Evolutionary conservation across 192 early-diverging fungal genomes (phyloP), one percentile per base, ranked within the genome.

Genomic region (Entomortierella parvispora): DNA sequence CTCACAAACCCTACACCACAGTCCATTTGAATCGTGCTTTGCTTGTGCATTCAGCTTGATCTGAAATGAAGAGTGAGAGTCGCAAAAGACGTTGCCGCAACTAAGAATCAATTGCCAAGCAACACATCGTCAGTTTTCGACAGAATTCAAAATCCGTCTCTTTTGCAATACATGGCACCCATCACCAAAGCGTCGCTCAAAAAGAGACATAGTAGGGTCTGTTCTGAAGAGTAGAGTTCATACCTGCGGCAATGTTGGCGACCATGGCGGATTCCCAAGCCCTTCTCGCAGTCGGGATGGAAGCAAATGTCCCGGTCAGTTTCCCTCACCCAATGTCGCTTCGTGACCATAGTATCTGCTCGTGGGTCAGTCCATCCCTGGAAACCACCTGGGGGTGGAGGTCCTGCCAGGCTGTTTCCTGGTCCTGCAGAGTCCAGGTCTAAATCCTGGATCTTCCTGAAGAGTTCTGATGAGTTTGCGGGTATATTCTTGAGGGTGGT

Each of bases 1-100:
- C 26, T 81, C 81, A 60, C 90, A 92, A 5, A 88, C 89, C 44
- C 86, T 81, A 48, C 87, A 89, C 80, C 77, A 80, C 2, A 76
- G 69, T 23, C 91, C 91, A 59, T 82, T 57, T 9, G 88, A 67
- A 45, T 87, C 85, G 78, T 93, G 90, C 20, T 72, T 62, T 2
- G 90, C 91, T 37, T 85, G 79, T 1, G 74, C 71, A 59, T 86
- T 81, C 33, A 93, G 78, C 50, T 87, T 86, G 67, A 92, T 80
- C 31, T 82, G 69, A 50, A 82, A 84, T 1, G 71, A 82, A 29
- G 84, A 86, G 58, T 92, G 91, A 25, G 71, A 62, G 18, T 82
- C 83, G 55, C 91, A 92, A 75, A 87, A 88, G 22, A 91, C 37
- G 31, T 85, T 74, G 0, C 91, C 91, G 56, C 91, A 92, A 34